These are phyloP conservation scores for Leccinum uliginosum DNA, from an alignment of 768 basidiomycete species.

Conservation along the genomic window DNA sequence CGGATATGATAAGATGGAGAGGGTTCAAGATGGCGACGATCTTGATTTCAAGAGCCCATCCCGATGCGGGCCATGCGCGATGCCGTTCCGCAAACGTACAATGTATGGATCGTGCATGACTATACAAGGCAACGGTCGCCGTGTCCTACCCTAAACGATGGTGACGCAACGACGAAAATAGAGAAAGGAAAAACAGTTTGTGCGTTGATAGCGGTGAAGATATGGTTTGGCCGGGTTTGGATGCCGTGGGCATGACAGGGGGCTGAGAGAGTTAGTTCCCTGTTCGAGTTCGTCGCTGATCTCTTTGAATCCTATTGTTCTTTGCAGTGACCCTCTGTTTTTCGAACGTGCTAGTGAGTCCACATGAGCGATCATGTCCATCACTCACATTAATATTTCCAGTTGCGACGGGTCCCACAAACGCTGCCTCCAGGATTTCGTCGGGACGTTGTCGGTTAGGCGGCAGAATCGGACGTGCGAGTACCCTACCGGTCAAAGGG, in stretches of 20 bases:
- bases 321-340: background rate
- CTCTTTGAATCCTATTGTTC: background rate
- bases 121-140: slow-evolving; percentile 6
- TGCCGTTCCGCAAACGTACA: background rate
- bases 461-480: slow-evolving; percentile 12
- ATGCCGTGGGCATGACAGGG: background rate
- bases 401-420: slow-evolving; percentile 44
- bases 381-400: background rate
- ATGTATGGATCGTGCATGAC: background rate
- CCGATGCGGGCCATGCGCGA: background rate
- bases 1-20: background rate
- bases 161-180: background rate
- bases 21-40: background rate
- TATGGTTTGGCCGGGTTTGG: background rate
- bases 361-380: background rate
- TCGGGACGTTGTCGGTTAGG: slow-evolving; percentile 8
- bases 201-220: background rate
- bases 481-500: slow-evolving; percentile 26
- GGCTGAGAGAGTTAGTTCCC: background rate
- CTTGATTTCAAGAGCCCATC: background rate
- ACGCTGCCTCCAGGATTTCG: slow-evolving; percentile 35
- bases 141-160: background rate
- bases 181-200: slow-evolving; percentile 1
- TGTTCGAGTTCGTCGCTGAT: background rate
- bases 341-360: background rate